These are phyloP conservation scores for Dendrobium nobile DNA, from an alignment of 106 monocot species.

Conservation along the genomic window DNA sequence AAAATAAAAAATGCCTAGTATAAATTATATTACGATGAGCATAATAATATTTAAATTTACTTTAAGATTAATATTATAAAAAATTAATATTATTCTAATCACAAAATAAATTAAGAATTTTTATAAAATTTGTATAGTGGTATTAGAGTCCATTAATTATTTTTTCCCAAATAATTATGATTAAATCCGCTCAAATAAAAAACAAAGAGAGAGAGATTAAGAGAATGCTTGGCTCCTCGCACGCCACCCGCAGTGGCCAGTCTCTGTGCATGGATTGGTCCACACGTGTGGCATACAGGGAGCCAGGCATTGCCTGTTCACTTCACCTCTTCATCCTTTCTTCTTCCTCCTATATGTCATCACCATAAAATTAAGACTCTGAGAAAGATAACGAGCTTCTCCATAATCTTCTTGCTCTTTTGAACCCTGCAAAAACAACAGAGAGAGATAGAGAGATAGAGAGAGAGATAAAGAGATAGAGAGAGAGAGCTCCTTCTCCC, in stretches of 20 bases:
- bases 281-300: constrained; percentile 17
- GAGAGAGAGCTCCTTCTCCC: not conserved
- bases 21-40: too few species aligned
- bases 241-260: constrained; percentile 7
- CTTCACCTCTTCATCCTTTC: not conserved
- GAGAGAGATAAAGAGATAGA: not conserved
- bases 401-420: not conserved
- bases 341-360: not conserved
- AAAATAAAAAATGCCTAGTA: too few species aligned
- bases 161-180: too few species aligned
- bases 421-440: not conserved
- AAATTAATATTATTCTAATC: too few species aligned
- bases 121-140: too few species aligned
- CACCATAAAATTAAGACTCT: too few species aligned
- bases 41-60: too few species aligned
- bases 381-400: not conserved
- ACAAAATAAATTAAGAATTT: too few species aligned
- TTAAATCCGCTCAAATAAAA: too few species aligned
- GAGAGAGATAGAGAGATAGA: not conserved
- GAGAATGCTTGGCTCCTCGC: constrained; percentile 12
- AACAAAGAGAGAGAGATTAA: not conserved
- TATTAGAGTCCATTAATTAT: too few species aligned
- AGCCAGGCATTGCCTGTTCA: constrained; percentile 11
- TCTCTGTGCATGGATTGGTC: not conserved
- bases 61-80: too few species aligned